Conservation (phyloP, 73 alveolate species). For the Stentor coeruleus region DNA sequence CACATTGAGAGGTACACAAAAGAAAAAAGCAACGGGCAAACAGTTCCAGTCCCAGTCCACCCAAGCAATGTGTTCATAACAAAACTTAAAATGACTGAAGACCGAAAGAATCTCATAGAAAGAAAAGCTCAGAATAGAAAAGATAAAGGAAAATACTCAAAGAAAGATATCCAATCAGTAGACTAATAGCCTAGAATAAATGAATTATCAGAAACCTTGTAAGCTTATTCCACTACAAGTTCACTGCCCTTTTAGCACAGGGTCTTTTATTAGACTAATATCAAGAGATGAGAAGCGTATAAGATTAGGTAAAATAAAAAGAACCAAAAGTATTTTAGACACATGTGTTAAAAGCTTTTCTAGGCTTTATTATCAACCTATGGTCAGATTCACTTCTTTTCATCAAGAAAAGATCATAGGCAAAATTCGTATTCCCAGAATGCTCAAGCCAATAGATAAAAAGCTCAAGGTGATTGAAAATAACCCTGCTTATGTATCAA, state of each 20-base stretch:
- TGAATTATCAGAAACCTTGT: neutral
- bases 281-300: neutral
- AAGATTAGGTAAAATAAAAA: neutral
- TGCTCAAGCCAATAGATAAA: neutral
- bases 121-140: too few species aligned
- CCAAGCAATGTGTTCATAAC: too few species aligned
- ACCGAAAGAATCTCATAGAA: too few species aligned
- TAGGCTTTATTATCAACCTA: neutral
- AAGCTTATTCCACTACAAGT: neutral
- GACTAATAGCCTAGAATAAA: too few species aligned
- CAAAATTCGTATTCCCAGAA: neutral
- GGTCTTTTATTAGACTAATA: neutral
- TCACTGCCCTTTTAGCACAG: neutral
- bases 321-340: neutral
- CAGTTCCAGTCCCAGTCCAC: conserved; percentile 48
- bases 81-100: too few species aligned
- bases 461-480: too few species aligned
- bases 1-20: conserved; percentile 72
- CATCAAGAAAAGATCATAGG: neutral
- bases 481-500: too few species aligned
- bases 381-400: neutral
- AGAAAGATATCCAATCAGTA: too few species aligned
- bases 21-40: conserved; percentile 66
- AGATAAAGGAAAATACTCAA: too few species aligned
- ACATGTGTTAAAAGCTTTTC: conserved; percentile 2